Evolutionary conservation across 148 eudicot genomes (phyloP), one percentile per base, ranked within the genome.

Genomic region (Pouteria glomerata): DNA sequence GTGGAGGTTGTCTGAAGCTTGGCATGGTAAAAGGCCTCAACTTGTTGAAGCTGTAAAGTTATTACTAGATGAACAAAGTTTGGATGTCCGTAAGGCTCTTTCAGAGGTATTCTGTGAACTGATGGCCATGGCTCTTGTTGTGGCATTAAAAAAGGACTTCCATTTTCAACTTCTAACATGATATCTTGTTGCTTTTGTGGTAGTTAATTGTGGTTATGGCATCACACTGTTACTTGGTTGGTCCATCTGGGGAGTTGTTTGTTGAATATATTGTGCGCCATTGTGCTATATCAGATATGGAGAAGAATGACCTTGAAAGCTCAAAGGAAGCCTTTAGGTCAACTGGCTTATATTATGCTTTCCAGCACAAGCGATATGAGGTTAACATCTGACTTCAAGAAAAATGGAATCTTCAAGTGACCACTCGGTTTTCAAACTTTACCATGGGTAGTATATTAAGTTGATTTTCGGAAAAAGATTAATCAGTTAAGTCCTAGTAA

Each of bases 181-280:
- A 68, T 62, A 63, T 58, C 19, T 39, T 69, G 35, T 60, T 58
- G 41, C 56, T 56, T 68, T 82, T 62, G 21, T 81, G 74, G 70
- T 84, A 95, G 99, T 81, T 95, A 65, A 91, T 90, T 70, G 92
- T 90, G 70, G 98, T 93, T 44, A 96, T 96, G 99, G 99, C 99
- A 76, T 96, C 99, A 26, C 96, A 96, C 79, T 96, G 99, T 78
- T 96, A 92, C 85, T 80, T 96, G 86, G 88, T 88, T 77, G 99
- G 99, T 82, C 78, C 90, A 80, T 81, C 93, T 1, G 99, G 99
- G 66, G 99, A 96, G 85, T 70, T 83, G 66, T 96, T 96, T 79
- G 88, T 96, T 74, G 99, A 96, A 74, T 96, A 86, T 72, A 89
- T 96, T 76, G 96, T 96, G 44, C 92, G 88, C 65, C 83, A 92